Evolutionary conservation across 1,284 basidiomycete genomes (phyloP), one percentile per base, ranked within the genome.

Genomic region (Rhodotorula glutinis): DNA sequence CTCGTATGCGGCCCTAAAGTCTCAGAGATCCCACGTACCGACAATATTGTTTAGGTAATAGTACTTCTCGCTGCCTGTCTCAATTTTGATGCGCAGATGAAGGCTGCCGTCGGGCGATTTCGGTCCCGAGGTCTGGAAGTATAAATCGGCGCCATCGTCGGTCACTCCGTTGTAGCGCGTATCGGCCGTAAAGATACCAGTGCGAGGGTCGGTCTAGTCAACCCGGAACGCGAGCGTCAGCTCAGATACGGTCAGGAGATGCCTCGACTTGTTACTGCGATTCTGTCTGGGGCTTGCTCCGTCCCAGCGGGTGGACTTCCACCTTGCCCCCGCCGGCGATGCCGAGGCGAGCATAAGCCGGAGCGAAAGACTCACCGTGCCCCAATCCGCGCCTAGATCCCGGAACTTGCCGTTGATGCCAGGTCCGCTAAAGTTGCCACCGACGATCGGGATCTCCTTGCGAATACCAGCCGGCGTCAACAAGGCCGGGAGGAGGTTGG

Each of bases 121-220:
- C 1, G 66, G 62, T 0, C 66, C 66, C 1, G 27, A 44, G 2
- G 66, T 68, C n/a, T 65, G 56, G 40, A 68, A 62, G 60, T 54
- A 68, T 4, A 68, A 55, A 30, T 68, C 66, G 38, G 53, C 60
- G 10, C 57, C 62, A 13, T 46, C 52, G 25, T 53, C 25, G 19
- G 57, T 53, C 17, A 58, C 56, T 5, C 55, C 66, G 29, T 64
- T 60, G 62, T 68, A 68, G 3, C 66, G 58, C 8, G 66, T 68
- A 30, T 68, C 66, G 30, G 66, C 66, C 9, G 62, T 56, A 33
- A 68, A 68, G 38, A 68, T 59, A 21, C 62, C 62, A 21, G 66
- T 64, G 25, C 63, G 62, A 14, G 66, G 41, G 41, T 68, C 66
- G 46, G 62, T 60, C 49, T 54, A 11, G 33, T 25, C 27, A 49